Evolutionary conservation across 495 filamentous ascomycete genomes (phyloP).

Genomic region (Annulohypoxylon moriforme): DNA sequence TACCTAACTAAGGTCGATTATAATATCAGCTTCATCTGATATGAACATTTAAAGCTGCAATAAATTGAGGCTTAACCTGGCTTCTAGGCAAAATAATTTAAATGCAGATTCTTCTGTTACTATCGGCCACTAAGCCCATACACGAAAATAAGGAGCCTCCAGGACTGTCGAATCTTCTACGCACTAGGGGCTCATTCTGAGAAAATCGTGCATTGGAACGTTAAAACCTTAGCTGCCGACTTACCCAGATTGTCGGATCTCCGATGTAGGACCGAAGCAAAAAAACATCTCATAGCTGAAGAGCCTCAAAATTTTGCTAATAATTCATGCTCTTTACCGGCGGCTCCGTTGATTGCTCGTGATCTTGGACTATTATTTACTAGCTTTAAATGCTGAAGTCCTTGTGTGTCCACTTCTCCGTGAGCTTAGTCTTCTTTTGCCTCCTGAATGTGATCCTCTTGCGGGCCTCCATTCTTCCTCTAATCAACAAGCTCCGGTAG

Average conservation of each 20-base stretch:
- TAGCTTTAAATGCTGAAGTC: slow-evolving; percentile 71
- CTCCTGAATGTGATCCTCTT: slow-evolving; percentile 79
- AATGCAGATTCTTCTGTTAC: background rate
- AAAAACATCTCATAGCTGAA: slow-evolving; percentile 12
- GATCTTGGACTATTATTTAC: background rate
- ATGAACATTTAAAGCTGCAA: slow-evolving; percentile 1
- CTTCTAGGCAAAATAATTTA: background rate
- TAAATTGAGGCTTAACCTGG: background rate
- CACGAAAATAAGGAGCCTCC: background rate
- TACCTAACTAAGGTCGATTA: background rate
- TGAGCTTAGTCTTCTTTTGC: slow-evolving; percentile 79
- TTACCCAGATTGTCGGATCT: slow-evolving; percentile 7
- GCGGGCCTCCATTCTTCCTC: slow-evolving; percentile 88
- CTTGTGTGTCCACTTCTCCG: slow-evolving; percentile 97
- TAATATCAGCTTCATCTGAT: background rate
- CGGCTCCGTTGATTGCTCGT: background rate
- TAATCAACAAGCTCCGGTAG: slow-evolving; percentile 86
- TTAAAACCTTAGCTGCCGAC: slow-evolving; percentile 10
- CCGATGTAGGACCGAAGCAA: slow-evolving; percentile 15
- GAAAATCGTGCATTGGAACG: slow-evolving; percentile 10
- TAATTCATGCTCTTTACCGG: slow-evolving; percentile 2
- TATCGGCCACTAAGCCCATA: background rate
- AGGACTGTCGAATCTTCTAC: slow-evolving; percentile 32
- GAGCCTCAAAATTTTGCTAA: background rate
- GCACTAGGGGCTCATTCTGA: slow-evolving; percentile 11